Percentiles rank a stretch among this genome's conserved stretches.
These are phyloP conservation scores for Thielaviopsis euricoi DNA, from an alignment of 2,329 filamentous ascomycete genomes.

Conservation along the genomic window DNA sequence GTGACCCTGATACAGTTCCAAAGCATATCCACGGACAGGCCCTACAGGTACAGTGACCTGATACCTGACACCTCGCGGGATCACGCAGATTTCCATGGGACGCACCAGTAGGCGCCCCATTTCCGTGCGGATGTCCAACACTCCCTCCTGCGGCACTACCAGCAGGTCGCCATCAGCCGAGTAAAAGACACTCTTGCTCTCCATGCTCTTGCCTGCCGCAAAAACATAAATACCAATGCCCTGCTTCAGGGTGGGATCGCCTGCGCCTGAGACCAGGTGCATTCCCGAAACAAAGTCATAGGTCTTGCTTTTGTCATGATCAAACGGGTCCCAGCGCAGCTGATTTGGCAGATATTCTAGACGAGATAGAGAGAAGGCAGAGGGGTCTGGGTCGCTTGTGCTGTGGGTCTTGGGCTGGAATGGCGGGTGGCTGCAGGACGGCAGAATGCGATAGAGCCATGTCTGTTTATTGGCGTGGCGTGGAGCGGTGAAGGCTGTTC, in stretches of 20 bases:
- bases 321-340: conserved; percentile 63
- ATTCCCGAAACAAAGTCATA: conserved; percentile 36
- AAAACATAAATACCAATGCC: conserved; percentile 65
- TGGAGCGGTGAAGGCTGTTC: conserved; percentile 55
- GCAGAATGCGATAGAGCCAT: conserved; percentile 56
- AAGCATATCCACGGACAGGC: conserved; percentile 49
- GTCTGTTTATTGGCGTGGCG: conserved; percentile 52
- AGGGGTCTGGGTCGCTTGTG: conserved; percentile 13
- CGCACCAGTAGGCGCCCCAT: conserved; percentile 51
- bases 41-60: conserved; percentile 43
- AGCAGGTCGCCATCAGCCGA: conserved; percentile 64
- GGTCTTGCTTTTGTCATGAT: conserved; percentile 39
- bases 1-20: conserved; percentile 53
- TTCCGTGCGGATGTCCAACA: conserved; percentile 56
- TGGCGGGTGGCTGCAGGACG: conserved; percentile 43
- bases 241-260: conserved; percentile 57
- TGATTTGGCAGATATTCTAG: conserved; percentile 68
- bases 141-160: conserved; percentile 54
- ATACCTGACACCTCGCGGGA: conserved; percentile 53
- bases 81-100: conserved; percentile 56
- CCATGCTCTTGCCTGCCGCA: conserved; percentile 59
- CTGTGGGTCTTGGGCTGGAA: conserved; percentile 28
- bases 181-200: conserved; percentile 53
- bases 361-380: conserved; percentile 20
- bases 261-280: conserved; percentile 58